These are phyloP conservation scores for Fusarium sp. DNA, from an alignment of 2,329 filamentous ascomycete species.

Conservation along the genomic window DNA sequence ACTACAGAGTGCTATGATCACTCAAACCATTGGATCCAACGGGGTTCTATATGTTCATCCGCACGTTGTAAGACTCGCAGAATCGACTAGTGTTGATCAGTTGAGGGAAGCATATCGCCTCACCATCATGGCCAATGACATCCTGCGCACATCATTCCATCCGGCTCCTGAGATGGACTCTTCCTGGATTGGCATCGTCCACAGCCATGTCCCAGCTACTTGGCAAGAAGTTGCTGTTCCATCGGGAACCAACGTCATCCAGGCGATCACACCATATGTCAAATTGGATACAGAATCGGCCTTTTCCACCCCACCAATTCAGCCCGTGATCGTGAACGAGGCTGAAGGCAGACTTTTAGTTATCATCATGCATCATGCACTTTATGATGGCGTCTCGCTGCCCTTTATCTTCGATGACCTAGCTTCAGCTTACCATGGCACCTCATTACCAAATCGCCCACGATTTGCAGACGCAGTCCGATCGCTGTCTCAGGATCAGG, in stretches of 20 bases:
- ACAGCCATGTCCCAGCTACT: background rate
- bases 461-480: background rate
- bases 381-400: background rate
- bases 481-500: background rate
- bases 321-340: background rate
- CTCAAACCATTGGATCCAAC: background rate
- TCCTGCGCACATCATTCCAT: background rate
- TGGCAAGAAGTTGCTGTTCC: background rate
- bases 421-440: background rate
- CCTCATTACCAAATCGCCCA: background rate
- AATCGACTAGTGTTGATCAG: background rate
- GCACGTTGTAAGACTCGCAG: background rate
- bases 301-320: background rate
- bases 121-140: background rate
- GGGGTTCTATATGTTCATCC: background rate
- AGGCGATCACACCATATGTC: background rate
- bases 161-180: background rate
- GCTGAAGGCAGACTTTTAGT: background rate
- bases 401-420: background rate
- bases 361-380: background rate
- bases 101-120: background rate
- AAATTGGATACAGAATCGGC: background rate
- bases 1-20: background rate
- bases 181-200: background rate
- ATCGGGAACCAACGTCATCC: background rate